These are phyloP conservation scores for Perkinsus marinus DNA, from an alignment of 169 alveolate genomes.

Conservation along the genomic window DNA sequence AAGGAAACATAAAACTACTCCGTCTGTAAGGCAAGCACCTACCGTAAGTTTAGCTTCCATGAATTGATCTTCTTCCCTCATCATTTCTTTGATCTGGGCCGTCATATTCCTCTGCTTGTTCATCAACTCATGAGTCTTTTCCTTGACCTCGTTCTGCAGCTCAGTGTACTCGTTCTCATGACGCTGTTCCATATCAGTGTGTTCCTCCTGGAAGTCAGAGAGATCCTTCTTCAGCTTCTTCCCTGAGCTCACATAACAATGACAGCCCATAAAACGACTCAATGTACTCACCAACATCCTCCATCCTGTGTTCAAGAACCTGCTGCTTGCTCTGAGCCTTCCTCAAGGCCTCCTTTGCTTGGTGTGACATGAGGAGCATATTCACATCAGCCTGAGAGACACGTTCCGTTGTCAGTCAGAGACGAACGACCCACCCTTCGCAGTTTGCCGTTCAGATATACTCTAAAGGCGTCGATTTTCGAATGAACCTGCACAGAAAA, in stretches of 20 bases:
- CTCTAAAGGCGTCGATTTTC: not conserved
- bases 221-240: not conserved
- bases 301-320: not conserved
- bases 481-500: not conserved
- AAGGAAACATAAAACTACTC: not conserved
- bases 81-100: not conserved
- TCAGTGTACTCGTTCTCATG: not conserved
- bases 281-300: not conserved
- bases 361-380: not conserved
- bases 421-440: not conserved
- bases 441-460: not conserved
- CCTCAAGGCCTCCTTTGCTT: not conserved
- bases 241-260: not conserved
- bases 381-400: not conserved
- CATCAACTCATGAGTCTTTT: not conserved
- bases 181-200: not conserved
- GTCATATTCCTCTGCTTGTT: not conserved
- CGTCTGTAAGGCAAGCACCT: not conserved
- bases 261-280: not conserved
- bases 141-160: not conserved
- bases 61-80: not conserved
- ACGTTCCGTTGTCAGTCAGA: not conserved
- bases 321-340: not conserved
- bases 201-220: not conserved
- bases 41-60: not conserved